These are phyloP conservation scores for Brettanomyces anomalus DNA, from an alignment of 805 yeast genomes.

Conservation along the genomic window DNA sequence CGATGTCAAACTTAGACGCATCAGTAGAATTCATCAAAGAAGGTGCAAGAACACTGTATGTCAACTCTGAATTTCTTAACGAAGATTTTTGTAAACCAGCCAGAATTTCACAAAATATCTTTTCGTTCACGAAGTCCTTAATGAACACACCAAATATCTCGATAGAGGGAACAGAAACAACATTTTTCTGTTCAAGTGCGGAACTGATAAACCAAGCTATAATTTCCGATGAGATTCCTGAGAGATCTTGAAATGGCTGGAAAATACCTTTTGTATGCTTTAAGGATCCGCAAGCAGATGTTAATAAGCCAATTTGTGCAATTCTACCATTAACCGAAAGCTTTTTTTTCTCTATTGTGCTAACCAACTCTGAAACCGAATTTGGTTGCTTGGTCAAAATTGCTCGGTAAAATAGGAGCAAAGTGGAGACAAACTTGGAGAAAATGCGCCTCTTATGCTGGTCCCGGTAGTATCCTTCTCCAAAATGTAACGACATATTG, in stretches of 20 bases:
- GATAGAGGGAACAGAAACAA: constrained; percentile 12
- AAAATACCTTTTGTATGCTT: background rate
- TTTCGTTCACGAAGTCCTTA: constrained; percentile 1
- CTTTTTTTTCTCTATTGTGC: constrained; percentile 6
- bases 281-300: constrained; percentile 2
- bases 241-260: constrained; percentile 7
- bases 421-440: constrained; percentile 23
- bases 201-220: constrained; percentile 26
- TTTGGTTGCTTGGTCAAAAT: constrained; percentile 14
- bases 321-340: constrained; percentile 14
- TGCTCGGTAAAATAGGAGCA: constrained; percentile 15
- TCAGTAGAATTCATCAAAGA: constrained; percentile 33
- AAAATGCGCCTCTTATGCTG: constrained; percentile 34
- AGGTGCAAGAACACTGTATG: constrained; percentile 48
- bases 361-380: constrained; percentile 2
- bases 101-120: constrained; percentile 9
- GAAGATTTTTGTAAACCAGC: constrained; percentile 68
- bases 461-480: constrained; percentile 21
- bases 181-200: constrained; percentile 27
- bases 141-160: constrained; percentile 12
- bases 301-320: constrained; percentile 15
- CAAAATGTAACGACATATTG: constrained; percentile 14
- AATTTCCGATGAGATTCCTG: constrained; percentile 8
- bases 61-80: constrained; percentile 68
- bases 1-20: constrained; percentile 29